Percentiles rank a stretch among this genome's conserved stretches.
Conservation (phyloP, 2,329 filamentous ascomycete species). For the Apiospora malaysiana region DNA sequence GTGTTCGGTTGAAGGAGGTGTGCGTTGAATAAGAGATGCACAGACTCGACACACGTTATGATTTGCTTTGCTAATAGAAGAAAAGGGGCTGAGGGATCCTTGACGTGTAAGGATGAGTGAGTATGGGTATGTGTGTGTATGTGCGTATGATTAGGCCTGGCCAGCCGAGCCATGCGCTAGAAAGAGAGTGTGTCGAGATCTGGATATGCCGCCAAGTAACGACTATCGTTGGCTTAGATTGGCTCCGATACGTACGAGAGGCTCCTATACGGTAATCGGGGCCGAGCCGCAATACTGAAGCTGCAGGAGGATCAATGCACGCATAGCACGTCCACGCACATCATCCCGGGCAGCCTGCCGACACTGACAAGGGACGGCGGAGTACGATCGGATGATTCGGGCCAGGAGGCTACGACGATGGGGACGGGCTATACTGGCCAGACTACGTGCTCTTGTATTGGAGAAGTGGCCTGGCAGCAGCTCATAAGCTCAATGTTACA, state of each 20-base stretch:
- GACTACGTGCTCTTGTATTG: neutral
- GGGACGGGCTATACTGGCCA: neutral
- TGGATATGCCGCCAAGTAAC: constrained; percentile 3
- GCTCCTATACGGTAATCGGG: constrained; percentile 15
- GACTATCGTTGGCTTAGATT: neutral
- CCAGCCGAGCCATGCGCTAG: constrained; percentile 6
- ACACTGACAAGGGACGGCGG: constrained; percentile 2
- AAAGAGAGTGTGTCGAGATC: constrained; percentile 1
- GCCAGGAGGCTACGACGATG: neutral
- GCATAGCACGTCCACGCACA: neutral
- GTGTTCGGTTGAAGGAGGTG: neutral
- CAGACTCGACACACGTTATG: neutral
- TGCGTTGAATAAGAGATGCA: neutral
- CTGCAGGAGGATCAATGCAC: constrained; percentile 17
- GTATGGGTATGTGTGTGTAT: neutral
- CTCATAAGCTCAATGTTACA: neutral
- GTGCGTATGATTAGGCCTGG: neutral
- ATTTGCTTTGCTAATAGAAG: neutral
- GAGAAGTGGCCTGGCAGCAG: neutral
- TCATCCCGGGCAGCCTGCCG: neutral
- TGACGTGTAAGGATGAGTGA: neutral
- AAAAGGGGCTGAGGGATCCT: neutral
- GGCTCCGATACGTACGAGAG: constrained; percentile 5
- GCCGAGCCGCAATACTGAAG: constrained; percentile 21
- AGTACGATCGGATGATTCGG: constrained; percentile 7